These are phyloP conservation scores for Microcos paniculata DNA, from an alignment of 345 rosid genomes.

Conservation along the genomic window DNA sequence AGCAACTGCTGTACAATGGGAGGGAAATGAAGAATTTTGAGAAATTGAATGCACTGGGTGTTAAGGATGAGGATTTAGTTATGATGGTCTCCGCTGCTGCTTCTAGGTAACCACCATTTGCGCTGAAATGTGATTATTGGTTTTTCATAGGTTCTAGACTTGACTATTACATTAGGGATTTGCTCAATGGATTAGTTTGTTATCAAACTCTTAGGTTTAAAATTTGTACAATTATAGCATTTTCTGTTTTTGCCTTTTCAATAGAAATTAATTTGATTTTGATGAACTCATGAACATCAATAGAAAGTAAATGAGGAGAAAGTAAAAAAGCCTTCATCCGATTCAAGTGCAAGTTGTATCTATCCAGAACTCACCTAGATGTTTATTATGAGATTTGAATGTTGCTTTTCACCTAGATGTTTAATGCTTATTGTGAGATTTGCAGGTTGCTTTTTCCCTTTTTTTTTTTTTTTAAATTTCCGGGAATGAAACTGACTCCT, in stretches of 20 bases:
- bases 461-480: background rate
- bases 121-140: no score
- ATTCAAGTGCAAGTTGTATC: background rate
- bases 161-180: background rate
- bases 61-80: conserved; percentile 85
- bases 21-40: conserved; percentile 73
- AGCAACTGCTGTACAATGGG: conserved; percentile 84
- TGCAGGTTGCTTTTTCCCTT: background rate
- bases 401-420: background rate
- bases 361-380: background rate
- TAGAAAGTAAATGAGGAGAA: no score
- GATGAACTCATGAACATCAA: no score
- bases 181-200: no score
- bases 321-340: no score
- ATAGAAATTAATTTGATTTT: no score
- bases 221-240: no score
- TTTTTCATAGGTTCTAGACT: background rate
- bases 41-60: conserved; percentile 81
- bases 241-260: no score
- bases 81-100: conserved; percentile 79
- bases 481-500: background rate
- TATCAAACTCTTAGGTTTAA: no score
- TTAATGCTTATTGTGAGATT: background rate
- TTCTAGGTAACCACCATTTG: conserved; percentile 60
- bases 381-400: background rate